A percentile compares a stretch with the other conserved stretches of the same genome.
Conservation (phyloP, 2,329 filamentous ascomycete genomes). For the Penicillium vulpinum region DNA sequence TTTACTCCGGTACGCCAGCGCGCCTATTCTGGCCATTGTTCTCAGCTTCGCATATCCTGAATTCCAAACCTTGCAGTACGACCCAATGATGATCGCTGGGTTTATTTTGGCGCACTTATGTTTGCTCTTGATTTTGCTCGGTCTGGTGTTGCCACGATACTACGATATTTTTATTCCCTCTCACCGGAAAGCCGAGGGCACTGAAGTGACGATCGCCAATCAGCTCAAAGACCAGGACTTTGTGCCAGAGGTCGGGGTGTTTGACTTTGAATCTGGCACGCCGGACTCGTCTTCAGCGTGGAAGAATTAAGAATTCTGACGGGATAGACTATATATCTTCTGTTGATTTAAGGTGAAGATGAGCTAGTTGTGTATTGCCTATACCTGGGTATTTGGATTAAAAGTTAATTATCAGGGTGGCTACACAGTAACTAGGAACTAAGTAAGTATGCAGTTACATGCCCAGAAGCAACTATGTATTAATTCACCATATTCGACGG, state of each 20-base stretch:
- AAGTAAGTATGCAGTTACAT: no score
- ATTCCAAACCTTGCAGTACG: conserved; percentile 51
- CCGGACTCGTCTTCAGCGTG: background rate
- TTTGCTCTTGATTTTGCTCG: conserved; percentile 50
- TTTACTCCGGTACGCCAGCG: conserved; percentile 53
- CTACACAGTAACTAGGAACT: no score
- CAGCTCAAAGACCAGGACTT: background rate
- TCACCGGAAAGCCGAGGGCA: conserved; percentile 49
- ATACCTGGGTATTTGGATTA: no score
- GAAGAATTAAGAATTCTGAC: background rate
- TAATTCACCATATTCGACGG: no score
- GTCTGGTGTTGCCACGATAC: conserved; percentile 56
- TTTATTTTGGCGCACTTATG: conserved; percentile 52
- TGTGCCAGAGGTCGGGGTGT: background rate
- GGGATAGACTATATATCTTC: background rate
- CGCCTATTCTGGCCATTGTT: conserved; percentile 53
- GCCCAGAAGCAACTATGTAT: no score
- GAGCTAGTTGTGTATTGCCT: no score
- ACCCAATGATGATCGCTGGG: conserved; percentile 54
- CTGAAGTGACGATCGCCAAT: background rate
- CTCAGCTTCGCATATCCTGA: conserved; percentile 55
- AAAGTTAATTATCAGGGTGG: no score
- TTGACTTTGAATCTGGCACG: background rate
- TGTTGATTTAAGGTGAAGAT: background rate
- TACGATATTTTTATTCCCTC: conserved; percentile 55